Conservation (phyloP, 148 eudicot genomes). For the Salicornia ramosissima region DNA sequence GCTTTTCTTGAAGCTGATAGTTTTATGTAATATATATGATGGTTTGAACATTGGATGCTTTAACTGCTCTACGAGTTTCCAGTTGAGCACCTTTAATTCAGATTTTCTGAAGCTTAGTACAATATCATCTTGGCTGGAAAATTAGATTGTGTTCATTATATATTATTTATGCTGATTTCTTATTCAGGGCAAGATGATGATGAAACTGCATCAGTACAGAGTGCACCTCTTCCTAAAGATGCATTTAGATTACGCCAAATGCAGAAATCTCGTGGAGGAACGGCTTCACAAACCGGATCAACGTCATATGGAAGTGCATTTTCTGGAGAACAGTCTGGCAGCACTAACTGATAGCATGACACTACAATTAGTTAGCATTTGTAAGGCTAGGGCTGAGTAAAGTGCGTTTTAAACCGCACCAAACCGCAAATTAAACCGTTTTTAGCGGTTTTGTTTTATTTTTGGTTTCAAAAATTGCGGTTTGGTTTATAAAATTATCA, state of each 20-base stretch:
- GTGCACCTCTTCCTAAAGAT: slow-evolving; percentile 79
- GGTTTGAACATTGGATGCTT: neutral
- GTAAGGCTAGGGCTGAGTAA: neutral
- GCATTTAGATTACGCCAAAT: slow-evolving; percentile 74
- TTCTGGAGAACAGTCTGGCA: slow-evolving; percentile 89
- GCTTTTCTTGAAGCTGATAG: neutral
- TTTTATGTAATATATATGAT: neutral
- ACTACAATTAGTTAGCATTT: slow-evolving; percentile 14
- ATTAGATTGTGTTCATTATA: neutral
- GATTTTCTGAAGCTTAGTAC: neutral
- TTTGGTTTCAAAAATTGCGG: too few species aligned
- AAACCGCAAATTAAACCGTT: too few species aligned
- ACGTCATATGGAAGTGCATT: slow-evolving; percentile 92
- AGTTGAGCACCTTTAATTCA: neutral
- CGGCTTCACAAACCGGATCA: slow-evolving; percentile 77
- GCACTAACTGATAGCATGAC: slow-evolving; percentile 42
- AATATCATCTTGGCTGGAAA: neutral
- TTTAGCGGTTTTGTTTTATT: neutral
- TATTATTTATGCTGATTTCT: neutral
- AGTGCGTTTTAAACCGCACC: too few species aligned
- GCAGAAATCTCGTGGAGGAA: slow-evolving; percentile 58
- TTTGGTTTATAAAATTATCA: too few species aligned
- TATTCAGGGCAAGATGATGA: slow-evolving; percentile 76
- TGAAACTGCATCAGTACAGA: slow-evolving; percentile 64
- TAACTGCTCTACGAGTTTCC: neutral